A percentile compares a stretch with the other conserved stretches of the same genome.
phyloP scores from a whole-genome alignment of 805 yeast species.

The Ogataea nakhonphanomensis region DNA sequence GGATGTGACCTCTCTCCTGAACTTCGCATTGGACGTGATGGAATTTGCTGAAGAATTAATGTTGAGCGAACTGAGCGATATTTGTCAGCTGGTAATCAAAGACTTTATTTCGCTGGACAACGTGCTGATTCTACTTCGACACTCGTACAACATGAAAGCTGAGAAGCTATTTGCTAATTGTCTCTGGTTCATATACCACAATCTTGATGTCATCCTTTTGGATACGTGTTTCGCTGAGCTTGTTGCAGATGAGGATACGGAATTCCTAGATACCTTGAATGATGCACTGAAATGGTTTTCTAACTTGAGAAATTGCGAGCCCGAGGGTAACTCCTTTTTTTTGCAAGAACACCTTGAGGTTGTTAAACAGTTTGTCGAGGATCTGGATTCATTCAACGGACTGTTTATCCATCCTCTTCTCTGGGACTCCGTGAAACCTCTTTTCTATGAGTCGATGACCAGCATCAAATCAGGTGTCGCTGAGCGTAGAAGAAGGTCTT shows the following conservation, averaged over 20 bases:
- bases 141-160: slow-evolving; percentile 52
- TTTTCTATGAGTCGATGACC: slow-evolving; percentile 13
- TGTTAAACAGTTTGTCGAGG: slow-evolving; percentile 34
- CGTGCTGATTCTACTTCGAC: slow-evolving; percentile 51
- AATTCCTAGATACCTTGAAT: slow-evolving; percentile 26
- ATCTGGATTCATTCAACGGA: slow-evolving; percentile 37
- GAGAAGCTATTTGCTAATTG: slow-evolving; percentile 56
- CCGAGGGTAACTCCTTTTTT: slow-evolving; percentile 26
- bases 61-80: slow-evolving; percentile 53
- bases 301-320: slow-evolving; percentile 25
- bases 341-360: slow-evolving; percentile 12
- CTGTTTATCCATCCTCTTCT: slow-evolving; percentile 36
- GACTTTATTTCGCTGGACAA: slow-evolving; percentile 58
- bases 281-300: slow-evolving; percentile 36
- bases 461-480: slow-evolving; percentile 5
- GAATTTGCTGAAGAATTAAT: slow-evolving; percentile 62
- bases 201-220: slow-evolving; percentile 58
- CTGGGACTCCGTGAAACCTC: slow-evolving; percentile 28
- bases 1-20: slow-evolving; percentile 42
- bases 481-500: slow-evolving; percentile 24
- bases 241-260: slow-evolving; percentile 19
- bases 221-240: slow-evolving; percentile 38
- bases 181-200: slow-evolving; percentile 63
- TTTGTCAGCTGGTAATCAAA: slow-evolving; percentile 58
- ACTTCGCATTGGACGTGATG: slow-evolving; percentile 53